Base-by-base conservation (phyloP, 371 early-diverging fungal species). In the Amoeboradix gromovi region DNA sequence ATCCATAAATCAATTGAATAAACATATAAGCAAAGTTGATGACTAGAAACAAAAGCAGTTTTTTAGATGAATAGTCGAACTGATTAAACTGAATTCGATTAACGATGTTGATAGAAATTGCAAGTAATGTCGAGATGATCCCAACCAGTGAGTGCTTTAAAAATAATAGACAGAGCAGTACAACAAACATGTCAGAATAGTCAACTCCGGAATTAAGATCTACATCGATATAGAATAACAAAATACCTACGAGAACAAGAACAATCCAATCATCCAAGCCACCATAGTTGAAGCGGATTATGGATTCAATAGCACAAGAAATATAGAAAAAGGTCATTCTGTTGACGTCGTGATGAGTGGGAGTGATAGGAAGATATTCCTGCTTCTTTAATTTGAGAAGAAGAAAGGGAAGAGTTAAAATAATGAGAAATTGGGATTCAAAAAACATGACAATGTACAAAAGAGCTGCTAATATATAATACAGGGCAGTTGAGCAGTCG, bases 11-110 rank as follows among this genome's bases (percentile, higher is more conserved):
- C 67, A 90, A 79, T 77, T 92, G 92, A 27, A 94, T 87, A 75
- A 87, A 83, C 86, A 91, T 92, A 73, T 91, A 93, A 1, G 85
- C 82, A n/a, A 94, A 76, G 76, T 94, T 94, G 69, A 94, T 81
- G 48, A 48, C 12, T 5, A 48, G 48, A 22, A 48, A 48, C 5
- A 48, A 12, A 48, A 48, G 22, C 22, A 48, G 22, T 48, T 48
- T 48, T 48, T 48, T 48, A 22, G 48, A 48, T 12, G 48, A 48
- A 12, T 48, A 22, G 48, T 5, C 22, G 48, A n/a, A n/a, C n/a
- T 48, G 48, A 12, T 48, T 48, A 22, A 48, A 48, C 5, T 48
- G 5, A 22, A 48, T 48, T 5, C 5, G 48, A 22, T 12, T 12
- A 48, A 12, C 12, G 22, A 12, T 5, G 48, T 12, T 48, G 22